phyloP scores from a whole-genome alignment of 23 red algal genomes.

The Gracilaria vermiculophylla region DNA sequence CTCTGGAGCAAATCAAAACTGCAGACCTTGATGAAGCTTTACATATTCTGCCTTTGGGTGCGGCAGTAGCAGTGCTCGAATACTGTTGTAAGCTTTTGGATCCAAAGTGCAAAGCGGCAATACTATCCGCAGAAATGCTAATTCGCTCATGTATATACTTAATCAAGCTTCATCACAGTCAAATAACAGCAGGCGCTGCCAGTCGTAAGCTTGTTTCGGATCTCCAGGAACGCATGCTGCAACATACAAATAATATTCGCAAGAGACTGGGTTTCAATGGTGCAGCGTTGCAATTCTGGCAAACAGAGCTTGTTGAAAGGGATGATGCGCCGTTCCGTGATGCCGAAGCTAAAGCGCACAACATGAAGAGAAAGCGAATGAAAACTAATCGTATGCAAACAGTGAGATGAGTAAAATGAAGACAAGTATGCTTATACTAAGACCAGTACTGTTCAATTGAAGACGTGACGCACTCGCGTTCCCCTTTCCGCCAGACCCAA shows the following conservation, averaged over 20 bases:
- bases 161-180: constrained; percentile 49
- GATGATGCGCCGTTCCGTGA: constrained; percentile 74
- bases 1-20: constrained; percentile 45
- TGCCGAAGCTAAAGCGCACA: constrained; percentile 39
- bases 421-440: too few species aligned
- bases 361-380: constrained; percentile 25
- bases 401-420: neutral
- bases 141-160: constrained; percentile 32
- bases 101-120: neutral
- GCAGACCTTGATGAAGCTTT: constrained; percentile 71
- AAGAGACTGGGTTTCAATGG: constrained; percentile 28
- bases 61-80: constrained; percentile 25
- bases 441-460: too few species aligned
- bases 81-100: constrained; percentile 17
- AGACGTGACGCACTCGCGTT: too few species aligned
- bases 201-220: constrained; percentile 42
- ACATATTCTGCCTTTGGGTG: constrained; percentile 31
- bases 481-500: too few species aligned
- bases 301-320: constrained; percentile 48
- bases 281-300: constrained; percentile 42
- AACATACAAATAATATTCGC: neutral
- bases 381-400: neutral
- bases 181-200: constrained; percentile 49
- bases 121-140: constrained; percentile 35
- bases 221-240: constrained; percentile 18